Conservation (phyloP, 2,329 filamentous ascomycete species). For the Lasiodiplodia gonubiensis region DNA sequence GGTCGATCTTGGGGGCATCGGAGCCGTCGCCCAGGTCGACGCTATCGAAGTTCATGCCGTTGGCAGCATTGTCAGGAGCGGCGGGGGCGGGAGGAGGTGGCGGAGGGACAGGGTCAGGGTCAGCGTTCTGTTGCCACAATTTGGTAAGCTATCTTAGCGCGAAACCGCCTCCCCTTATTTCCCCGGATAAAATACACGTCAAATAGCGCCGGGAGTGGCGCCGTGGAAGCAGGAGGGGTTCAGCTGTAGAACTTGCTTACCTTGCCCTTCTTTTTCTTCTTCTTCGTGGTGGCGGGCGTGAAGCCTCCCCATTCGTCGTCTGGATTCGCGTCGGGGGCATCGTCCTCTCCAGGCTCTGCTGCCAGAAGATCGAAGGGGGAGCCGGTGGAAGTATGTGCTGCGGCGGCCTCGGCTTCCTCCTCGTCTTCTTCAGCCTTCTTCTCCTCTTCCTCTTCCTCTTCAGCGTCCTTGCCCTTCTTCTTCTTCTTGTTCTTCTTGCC, state of each 20-base stretch:
- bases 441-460: conserved; percentile 40
- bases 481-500: conserved; percentile 51
- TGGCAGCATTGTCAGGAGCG: conserved; percentile 39
- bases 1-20: conserved; percentile 51
- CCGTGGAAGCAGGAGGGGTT: background rate
- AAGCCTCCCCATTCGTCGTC: conserved; percentile 56
- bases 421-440: conserved; percentile 46
- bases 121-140: conserved; percentile 20
- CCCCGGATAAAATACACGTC: conserved; percentile 1
- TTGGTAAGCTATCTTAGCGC: conserved; percentile 26
- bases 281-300: conserved; percentile 45
- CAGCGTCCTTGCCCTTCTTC: conserved; percentile 41
- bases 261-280: conserved; percentile 62
- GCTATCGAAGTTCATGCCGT: conserved; percentile 53
- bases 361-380: conserved; percentile 32
- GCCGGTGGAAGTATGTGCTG: conserved; percentile 37
- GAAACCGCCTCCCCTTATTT: conserved; percentile 11
- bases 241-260: conserved; percentile 43
- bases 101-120: conserved; percentile 29
- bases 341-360: conserved; percentile 6
- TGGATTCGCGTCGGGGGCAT: conserved; percentile 36
- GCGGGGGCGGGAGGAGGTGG: conserved; percentile 38
- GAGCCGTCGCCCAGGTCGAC: conserved; percentile 50
- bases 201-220: conserved; percentile 9
- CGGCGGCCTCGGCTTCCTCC: conserved; percentile 32